Evolutionary conservation across 768 basidiomycete species (phyloP).

Genomic region (Termitomyces sp.): DNA sequence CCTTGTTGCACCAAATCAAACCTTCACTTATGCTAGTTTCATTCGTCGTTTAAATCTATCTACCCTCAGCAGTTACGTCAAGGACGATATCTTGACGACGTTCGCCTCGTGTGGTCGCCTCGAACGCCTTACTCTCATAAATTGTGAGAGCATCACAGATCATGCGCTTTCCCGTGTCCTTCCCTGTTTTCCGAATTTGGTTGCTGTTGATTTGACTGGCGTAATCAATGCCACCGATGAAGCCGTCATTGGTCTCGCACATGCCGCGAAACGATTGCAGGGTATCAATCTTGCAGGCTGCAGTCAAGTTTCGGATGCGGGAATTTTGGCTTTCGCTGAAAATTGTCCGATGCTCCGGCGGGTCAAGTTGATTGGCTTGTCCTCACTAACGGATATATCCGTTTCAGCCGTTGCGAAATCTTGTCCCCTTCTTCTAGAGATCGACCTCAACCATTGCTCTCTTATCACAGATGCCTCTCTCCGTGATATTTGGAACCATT

Average conservation of each 20-base stretch:
- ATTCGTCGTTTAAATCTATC: slow-evolving; percentile 90
- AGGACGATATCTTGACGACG: slow-evolving; percentile 66
- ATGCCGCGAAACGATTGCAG: slow-evolving; percentile 69
- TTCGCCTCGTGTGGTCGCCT: slow-evolving; percentile 73
- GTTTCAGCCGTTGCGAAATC: slow-evolving; percentile 70
- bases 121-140: slow-evolving; percentile 85
- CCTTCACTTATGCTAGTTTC: slow-evolving; percentile 84
- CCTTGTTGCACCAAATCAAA: slow-evolving; percentile 56
- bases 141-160: slow-evolving; percentile 65
- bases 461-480: slow-evolving; percentile 71
- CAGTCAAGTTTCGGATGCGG: slow-evolving; percentile 70
- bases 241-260: slow-evolving; percentile 67
- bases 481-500: slow-evolving; percentile 79
- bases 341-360: slow-evolving; percentile 77
- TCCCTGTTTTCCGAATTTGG: slow-evolving; percentile 65
- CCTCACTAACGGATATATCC: slow-evolving; percentile 67
- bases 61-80: slow-evolving; percentile 60
- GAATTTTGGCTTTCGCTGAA: slow-evolving; percentile 68
- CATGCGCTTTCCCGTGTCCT: slow-evolving; percentile 60
- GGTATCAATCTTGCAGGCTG: slow-evolving; percentile 91
- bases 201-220: slow-evolving; percentile 81
- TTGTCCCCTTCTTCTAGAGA: slow-evolving; percentile 86
- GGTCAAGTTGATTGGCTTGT: slow-evolving; percentile 82
- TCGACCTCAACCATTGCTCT: slow-evolving; percentile 86
- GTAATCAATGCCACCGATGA: slow-evolving; percentile 64